These are phyloP conservation scores for Malus orientalis DNA, from an alignment of 306 rosid genomes.

Conservation along the genomic window DNA sequence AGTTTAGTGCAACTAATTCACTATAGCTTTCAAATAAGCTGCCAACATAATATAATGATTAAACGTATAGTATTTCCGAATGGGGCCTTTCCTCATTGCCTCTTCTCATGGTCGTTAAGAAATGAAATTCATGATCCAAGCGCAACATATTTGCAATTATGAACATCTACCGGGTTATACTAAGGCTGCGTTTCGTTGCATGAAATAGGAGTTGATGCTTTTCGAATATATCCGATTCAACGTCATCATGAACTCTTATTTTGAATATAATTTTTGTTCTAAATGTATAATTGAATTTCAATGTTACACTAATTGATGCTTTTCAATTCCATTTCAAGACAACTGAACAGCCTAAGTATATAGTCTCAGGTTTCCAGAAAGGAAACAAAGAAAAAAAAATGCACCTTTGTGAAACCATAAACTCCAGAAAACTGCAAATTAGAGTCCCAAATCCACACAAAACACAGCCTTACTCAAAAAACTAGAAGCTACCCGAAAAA, in stretches of 20 bases:
- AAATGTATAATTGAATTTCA: not conserved
- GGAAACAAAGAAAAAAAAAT: not conserved
- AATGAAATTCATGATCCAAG: not conserved
- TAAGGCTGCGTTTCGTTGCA: slow-evolving; percentile 25
- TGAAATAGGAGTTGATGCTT: slow-evolving; percentile 16
- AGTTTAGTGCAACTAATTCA: not conserved
- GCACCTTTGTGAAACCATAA: slow-evolving; percentile 5
- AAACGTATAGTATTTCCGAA: not conserved
- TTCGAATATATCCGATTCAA: not conserved
- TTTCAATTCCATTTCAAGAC: slow-evolving; percentile 8
- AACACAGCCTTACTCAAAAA: slow-evolving; percentile 4
- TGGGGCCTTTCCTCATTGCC: not conserved
- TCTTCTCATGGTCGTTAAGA: not conserved
- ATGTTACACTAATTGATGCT: slow-evolving; percentile 10
- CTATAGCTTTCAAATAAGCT: slow-evolving; percentile 8
- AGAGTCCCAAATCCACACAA: slow-evolving; percentile 14
- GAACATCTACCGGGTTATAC: not conserved
- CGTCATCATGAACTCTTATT: slow-evolving; percentile 8
- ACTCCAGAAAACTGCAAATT: slow-evolving; percentile 10
- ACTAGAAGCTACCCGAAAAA: slow-evolving; percentile 7
- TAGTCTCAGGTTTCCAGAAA: slow-evolving; percentile 14
- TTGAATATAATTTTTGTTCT: not conserved
- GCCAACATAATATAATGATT: not conserved
- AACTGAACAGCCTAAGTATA: slow-evolving; percentile 20
- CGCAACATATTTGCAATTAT: not conserved